phyloP scores from a whole-genome alignment of 2,329 filamentous ascomycete species.

The Aspergillus aculeatus region DNA sequence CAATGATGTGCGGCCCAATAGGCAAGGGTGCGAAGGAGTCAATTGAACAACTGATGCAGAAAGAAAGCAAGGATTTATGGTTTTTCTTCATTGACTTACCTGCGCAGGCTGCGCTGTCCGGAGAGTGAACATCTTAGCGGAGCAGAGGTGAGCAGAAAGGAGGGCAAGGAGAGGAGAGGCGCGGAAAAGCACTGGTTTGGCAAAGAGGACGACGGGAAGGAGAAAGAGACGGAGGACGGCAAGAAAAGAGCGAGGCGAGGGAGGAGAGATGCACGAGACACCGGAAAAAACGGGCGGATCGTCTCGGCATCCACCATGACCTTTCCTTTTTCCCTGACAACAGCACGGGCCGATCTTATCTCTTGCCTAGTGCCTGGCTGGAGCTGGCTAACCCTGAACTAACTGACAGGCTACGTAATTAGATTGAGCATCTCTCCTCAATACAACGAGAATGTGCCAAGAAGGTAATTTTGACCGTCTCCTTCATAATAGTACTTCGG shows the following conservation, averaged over 20 bases:
- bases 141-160: slow-evolving; percentile 20
- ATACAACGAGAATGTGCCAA: too few relatives aligned
- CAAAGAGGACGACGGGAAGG: slow-evolving; percentile 9
- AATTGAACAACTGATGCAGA: not conserved
- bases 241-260: slow-evolving; percentile 9
- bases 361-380: slow-evolving; percentile 1
- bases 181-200: slow-evolving; percentile 1
- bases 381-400: not conserved
- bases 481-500: too few relatives aligned
- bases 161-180: slow-evolving; percentile 7
- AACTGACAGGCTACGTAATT: not conserved
- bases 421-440: not conserved
- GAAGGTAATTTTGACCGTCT: too few relatives aligned
- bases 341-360: slow-evolving; percentile 25
- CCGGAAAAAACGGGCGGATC: slow-evolving; percentile 38
- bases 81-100: slow-evolving; percentile 28
- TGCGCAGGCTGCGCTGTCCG: slow-evolving; percentile 43
- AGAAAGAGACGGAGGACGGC: slow-evolving; percentile 10
- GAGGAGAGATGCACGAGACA: slow-evolving; percentile 15
- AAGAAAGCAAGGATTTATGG: not conserved
- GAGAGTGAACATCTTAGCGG: slow-evolving; percentile 40
- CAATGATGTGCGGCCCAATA: slow-evolving; percentile 39
- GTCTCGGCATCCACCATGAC: slow-evolving; percentile 29
- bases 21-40: not conserved
- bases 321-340: slow-evolving; percentile 6